phyloP scores from a whole-genome alignment of 106 monocot species.

The Dendrobium catenatum region DNA sequence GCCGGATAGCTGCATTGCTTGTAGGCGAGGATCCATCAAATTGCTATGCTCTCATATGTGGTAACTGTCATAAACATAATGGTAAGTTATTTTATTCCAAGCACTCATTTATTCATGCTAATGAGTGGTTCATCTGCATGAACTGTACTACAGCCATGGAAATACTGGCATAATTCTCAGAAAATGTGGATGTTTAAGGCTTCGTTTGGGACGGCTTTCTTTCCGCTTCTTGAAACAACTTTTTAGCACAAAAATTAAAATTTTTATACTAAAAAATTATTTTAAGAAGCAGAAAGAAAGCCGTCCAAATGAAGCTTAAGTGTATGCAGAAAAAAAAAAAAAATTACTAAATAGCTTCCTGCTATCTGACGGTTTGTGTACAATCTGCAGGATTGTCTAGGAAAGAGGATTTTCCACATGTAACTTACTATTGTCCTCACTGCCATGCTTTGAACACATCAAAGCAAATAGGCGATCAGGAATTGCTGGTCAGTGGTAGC shows the following conservation, averaged over 20 bases:
- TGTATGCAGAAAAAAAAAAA: too few relatives aligned
- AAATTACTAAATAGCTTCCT: too few relatives aligned
- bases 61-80: conserved; percentile 59
- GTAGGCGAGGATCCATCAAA: conserved; percentile 55
- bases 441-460: conserved; percentile 75
- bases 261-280: too few relatives aligned
- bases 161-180: not conserved
- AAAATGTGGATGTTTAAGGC: too few relatives aligned
- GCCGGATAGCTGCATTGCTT: conserved; percentile 34
- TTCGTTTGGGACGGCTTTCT: too few relatives aligned
- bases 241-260: too few relatives aligned
- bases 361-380: too few relatives aligned
- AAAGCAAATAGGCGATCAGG: conserved; percentile 17
- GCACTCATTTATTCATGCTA: not conserved
- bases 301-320: too few relatives aligned
- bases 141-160: not conserved
- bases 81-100: conserved; percentile 16
- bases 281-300: too few relatives aligned
- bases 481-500: not conserved
- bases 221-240: too few relatives aligned
- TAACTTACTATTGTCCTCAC: conserved; percentile 86
- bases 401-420: conserved; percentile 82
- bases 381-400: conserved; percentile 62
- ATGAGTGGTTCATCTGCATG: not conserved
- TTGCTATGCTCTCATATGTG: conserved; percentile 55